Base-by-base conservation (phyloP, 768 basidiomycete genomes). In the Pholiota conissans region DNA sequence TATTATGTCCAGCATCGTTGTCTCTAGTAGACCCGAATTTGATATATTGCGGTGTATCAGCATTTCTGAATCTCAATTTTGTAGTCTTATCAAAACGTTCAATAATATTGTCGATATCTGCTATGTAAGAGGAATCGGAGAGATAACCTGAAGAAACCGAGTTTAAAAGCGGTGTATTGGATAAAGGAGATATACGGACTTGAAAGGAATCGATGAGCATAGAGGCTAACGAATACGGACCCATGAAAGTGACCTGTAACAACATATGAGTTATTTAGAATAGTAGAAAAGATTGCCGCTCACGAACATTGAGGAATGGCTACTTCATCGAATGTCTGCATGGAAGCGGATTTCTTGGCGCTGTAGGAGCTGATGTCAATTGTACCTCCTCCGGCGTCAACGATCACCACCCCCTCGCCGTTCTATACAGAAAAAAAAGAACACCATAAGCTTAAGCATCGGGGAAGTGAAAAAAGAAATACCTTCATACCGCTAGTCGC, bases 341-440 rank as follows among this genome's bases (percentile, higher is more conserved):
- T 69, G 1, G 65, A 55, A 0, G 63, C 60, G 0, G 62, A 67
- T 16, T 59, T 58, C 20, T 64, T 65, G 61, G 75, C 72, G 28
- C 73, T 74, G 58, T 86, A 86, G 4, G 81, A 76, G 58, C 82
- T 85, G 29, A 86, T 71, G 57, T 86, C 85, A 22, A 86, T 72
- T 0, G 84, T 86, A 22, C 84, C 85, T 49, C n/a, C n/a, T n/a
- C n/a, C n/a, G n/a, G n/a, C n/a, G n/a, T n/a, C n/a, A n/a, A n/a
- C n/a, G n/a, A n/a, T 71, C 55, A 84, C 73, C 2, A 84, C 69
- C 3, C 78, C 80, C 49, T 80, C 65, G 11, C 76, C 76, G 13
- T 66, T 67, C 80, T 83, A 48, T 35, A n/a, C n/a, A n/a, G n/a
- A n/a, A n/a, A n/a, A 10, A 40, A 24, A 39, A 32, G 30, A 6